Conservation (phyloP, 2,329 filamentous ascomycete species). For the Penicillium sp. region DNA sequence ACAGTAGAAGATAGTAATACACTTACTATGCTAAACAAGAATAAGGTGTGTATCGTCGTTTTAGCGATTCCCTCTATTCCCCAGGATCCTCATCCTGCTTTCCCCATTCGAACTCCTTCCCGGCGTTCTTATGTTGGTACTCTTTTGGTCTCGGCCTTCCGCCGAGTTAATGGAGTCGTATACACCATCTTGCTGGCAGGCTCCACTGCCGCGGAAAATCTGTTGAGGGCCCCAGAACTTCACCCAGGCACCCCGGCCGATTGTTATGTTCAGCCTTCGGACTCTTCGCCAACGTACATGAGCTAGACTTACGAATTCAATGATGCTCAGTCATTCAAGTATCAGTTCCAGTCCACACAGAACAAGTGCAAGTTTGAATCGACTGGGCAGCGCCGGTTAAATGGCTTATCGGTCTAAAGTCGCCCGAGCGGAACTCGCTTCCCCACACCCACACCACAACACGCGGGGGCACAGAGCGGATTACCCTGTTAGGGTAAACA, state of each 20-base stretch:
- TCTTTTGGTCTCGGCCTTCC: not conserved
- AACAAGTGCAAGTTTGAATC: not conserved
- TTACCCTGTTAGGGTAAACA: not conserved
- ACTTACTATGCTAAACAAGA: too few relatives aligned
- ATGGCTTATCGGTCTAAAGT: conserved; percentile 3
- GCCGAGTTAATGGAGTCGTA: not conserved
- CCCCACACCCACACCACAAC: not conserved
- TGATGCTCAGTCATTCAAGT: too few relatives aligned
- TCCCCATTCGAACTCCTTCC: too few relatives aligned
- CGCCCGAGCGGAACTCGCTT: not conserved
- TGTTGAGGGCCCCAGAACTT: not conserved
- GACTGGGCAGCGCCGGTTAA: not conserved
- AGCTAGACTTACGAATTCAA: not conserved
- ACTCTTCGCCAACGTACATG: not conserved
- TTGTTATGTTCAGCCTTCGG: not conserved
- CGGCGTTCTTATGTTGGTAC: too few relatives aligned
- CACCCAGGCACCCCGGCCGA: not conserved
- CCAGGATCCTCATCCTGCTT: not conserved
- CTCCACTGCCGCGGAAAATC: not conserved
- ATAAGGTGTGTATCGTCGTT: too few relatives aligned
- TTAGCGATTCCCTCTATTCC: not conserved
- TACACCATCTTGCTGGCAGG: not conserved
- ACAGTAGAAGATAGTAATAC: too few relatives aligned
- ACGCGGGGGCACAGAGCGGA: not conserved
- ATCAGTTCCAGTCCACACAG: not conserved